Conservation (phyloP, 176 grass and related monocot genomes). For the Metroxylon sagu region DNA sequence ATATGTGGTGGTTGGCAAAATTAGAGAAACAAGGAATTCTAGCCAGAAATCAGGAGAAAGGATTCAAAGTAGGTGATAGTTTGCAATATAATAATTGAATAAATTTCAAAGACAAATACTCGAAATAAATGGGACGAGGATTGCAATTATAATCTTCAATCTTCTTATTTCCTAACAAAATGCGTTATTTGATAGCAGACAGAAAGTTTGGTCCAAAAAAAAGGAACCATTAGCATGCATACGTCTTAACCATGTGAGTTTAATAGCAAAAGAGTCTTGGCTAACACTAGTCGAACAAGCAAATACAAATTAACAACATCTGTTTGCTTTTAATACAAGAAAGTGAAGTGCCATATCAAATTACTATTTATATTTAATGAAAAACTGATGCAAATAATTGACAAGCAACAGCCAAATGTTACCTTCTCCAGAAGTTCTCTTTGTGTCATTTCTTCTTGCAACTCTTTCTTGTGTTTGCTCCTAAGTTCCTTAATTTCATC, state of each 20-base stretch:
- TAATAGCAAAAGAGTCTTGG: no score
- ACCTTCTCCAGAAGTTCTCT: conserved; percentile 92
- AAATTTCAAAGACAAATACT: neutral
- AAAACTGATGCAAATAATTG: neutral
- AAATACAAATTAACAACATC: neutral
- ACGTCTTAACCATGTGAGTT: no score
- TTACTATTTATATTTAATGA: neutral
- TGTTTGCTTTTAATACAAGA: neutral
- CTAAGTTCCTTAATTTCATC: conserved; percentile 89
- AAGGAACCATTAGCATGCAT: no score
- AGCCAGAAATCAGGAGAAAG: neutral
- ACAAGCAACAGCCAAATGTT: neutral
- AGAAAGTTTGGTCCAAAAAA: no score
- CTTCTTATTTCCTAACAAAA: no score
- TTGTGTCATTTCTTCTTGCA: conserved; percentile 61
- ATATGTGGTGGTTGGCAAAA: no score
- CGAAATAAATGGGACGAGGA: neutral
- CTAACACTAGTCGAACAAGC: neutral
- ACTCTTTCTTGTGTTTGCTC: conserved; percentile 66
- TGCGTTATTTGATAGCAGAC: no score
- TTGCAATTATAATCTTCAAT: neutral
- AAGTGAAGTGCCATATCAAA: neutral
- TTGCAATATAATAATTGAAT: neutral
- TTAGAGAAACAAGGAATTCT: no score
- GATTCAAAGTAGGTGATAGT: neutral